These are phyloP conservation scores for Lycium ferocissimum DNA, from an alignment of 257 asterid species.

Conservation along the genomic window DNA sequence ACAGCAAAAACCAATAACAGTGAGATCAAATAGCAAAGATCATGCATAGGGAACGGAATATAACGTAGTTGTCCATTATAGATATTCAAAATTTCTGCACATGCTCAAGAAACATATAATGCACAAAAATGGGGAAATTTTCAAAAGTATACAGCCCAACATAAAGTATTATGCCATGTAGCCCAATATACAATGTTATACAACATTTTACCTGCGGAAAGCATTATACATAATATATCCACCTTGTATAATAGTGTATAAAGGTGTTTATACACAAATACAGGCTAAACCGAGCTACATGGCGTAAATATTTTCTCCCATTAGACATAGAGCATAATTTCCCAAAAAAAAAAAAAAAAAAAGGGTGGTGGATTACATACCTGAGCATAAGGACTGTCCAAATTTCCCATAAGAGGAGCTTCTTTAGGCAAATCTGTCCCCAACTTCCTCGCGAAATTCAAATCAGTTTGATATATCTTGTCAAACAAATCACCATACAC, in stretches of 20 bases:
- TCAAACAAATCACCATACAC: constrained; percentile 81
- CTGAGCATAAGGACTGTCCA: constrained; percentile 83
- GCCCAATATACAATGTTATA: no score
- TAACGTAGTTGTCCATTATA: background rate
- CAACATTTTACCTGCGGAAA: no score
- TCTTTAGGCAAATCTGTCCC: constrained; percentile 73
- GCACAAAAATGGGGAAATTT: no score
- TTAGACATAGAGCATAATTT: no score
- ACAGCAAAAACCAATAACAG: background rate
- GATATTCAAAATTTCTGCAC: background rate
- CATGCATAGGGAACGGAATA: background rate
- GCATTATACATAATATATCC: no score
- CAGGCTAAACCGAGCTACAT: no score
- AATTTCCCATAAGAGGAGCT: constrained; percentile 90
- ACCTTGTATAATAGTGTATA: no score
- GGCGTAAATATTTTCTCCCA: no score
- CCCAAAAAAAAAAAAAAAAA: no score
- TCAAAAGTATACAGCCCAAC: no score
- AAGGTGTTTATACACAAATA: no score
- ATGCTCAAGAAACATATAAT: background rate
- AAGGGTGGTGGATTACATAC: constrained; percentile 30
- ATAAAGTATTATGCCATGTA: no score
- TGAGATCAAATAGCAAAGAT: background rate
- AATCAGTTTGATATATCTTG: constrained; percentile 67
- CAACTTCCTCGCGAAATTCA: constrained; percentile 66